phyloP scores from a whole-genome alignment of 345 rosid genomes.

The Salix udensis region DNA sequence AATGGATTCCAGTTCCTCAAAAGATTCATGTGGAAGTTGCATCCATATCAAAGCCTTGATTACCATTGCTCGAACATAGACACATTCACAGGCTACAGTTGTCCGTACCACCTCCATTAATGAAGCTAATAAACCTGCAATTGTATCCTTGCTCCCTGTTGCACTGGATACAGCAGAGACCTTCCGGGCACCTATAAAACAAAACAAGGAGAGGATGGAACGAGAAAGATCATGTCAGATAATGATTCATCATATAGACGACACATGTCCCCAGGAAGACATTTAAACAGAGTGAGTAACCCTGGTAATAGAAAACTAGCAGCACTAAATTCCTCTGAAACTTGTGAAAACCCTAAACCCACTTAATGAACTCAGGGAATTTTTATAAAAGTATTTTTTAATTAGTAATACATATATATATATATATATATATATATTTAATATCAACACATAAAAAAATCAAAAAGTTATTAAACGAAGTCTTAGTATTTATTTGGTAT shows the following conservation, averaged over 20 bases:
- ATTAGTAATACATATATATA: too few species aligned
- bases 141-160: conserved; percentile 74
- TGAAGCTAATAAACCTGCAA: conserved; percentile 86
- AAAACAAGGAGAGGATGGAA: conserved; percentile 2
- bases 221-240: background rate
- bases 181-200: conserved; percentile 55
- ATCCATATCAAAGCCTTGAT: conserved; percentile 99
- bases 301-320: background rate
- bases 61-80: conserved; percentile 96
- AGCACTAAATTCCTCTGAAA: background rate
- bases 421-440: too few species aligned
- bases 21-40: conserved; percentile 93
- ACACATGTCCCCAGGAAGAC: background rate
- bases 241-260: background rate
- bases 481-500: too few species aligned
- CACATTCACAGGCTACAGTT: conserved; percentile 98
- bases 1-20: conserved; percentile 89
- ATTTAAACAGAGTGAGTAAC: background rate
- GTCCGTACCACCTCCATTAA: conserved; percentile 98
- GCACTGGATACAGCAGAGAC: conserved; percentile 61
- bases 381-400: too few species aligned
- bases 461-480: too few species aligned
- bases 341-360: background rate
- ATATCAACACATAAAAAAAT: background rate
- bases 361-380: background rate